phyloP scores from a whole-genome alignment of 202 grass and related monocot genomes.

The Musa balbisiana region DNA sequence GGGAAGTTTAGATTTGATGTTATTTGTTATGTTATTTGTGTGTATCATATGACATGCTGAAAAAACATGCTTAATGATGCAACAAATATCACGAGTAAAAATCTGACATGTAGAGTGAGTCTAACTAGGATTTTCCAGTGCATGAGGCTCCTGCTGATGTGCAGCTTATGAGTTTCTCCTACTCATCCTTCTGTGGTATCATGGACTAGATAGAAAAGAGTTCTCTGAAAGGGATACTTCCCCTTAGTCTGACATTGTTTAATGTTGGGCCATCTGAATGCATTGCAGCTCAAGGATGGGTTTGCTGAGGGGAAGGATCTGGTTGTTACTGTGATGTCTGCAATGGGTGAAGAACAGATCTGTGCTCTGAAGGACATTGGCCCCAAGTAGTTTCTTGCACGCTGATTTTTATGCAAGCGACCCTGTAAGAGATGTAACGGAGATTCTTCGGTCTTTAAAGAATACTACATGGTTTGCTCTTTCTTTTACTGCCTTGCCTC shows the following conservation, averaged over 20 bases:
- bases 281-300: neutral
- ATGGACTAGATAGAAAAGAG: too few relatives aligned
- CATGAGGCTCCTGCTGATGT: too few relatives aligned
- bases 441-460: neutral
- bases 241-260: neutral
- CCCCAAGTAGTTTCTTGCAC: neutral
- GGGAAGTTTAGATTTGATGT: too few relatives aligned
- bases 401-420: neutral
- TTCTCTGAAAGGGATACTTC: too few relatives aligned
- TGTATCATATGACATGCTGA: too few relatives aligned
- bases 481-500: neutral
- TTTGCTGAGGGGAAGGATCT: conserved; percentile 4
- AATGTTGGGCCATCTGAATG: neutral
- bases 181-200: too few relatives aligned
- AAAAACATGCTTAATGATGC: too few relatives aligned
- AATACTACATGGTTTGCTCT: neutral
- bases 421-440: neutral
- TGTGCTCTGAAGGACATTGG: neutral
- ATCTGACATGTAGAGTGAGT: too few relatives aligned
- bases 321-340: neutral
- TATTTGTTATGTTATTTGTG: too few relatives aligned
- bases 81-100: too few relatives aligned
- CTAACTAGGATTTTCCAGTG: too few relatives aligned
- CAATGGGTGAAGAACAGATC: conserved; percentile 5
- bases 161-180: too few relatives aligned